Evolutionary conservation across 305 asterid genomes (phyloP).

Genomic region (Solanum chacoense): DNA sequence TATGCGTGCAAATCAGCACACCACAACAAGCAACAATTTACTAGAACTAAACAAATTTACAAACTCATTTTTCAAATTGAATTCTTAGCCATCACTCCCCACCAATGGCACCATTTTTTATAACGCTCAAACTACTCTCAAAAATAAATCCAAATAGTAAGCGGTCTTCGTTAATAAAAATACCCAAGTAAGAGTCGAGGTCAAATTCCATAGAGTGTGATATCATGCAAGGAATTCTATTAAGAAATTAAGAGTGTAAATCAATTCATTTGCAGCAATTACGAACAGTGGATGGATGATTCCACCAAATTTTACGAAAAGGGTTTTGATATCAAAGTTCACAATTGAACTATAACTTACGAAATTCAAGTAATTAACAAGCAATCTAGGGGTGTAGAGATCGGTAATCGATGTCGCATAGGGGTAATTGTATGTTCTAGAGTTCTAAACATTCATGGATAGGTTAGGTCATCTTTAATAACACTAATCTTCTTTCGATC

Average conservation of each 20-base stretch:
- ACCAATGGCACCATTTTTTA: neutral
- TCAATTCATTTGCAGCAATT: neutral
- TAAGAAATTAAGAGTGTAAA: neutral
- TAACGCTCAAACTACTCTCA: neutral
- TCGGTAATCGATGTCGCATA: no score
- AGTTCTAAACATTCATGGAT: neutral
- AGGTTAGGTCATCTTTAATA: neutral
- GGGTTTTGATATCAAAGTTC: neutral
- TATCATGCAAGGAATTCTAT: neutral
- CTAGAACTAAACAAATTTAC: neutral
- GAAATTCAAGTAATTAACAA: no score
- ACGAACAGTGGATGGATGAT: neutral
- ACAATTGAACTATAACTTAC: neutral
- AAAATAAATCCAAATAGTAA: neutral
- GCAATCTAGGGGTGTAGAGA: no score
- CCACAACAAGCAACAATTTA: neutral
- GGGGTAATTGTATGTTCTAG: neutral
- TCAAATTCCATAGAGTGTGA: neutral
- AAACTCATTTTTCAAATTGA: neutral
- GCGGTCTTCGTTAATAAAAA: neutral
- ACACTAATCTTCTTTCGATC: neutral
- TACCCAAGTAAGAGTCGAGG: neutral
- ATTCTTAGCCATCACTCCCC: neutral
- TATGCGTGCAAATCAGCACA: neutral
- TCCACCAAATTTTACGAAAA: neutral